Base-by-base conservation (phyloP, 495 filamentous ascomycete species). In the Neurospora sublineolata region DNA sequence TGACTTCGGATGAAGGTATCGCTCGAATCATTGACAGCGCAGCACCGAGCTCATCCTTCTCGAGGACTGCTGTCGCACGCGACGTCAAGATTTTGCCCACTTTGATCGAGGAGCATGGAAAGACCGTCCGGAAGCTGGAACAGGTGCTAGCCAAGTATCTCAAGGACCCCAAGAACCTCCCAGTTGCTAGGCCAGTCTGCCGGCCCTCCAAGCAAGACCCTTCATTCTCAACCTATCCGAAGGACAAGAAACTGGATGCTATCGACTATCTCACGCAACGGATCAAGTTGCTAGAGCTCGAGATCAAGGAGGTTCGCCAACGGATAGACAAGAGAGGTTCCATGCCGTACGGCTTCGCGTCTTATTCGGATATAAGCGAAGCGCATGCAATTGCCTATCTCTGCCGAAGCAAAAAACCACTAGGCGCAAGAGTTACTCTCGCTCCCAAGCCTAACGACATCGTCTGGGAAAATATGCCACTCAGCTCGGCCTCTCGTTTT, bases 261-360 rank as follows among this genome's bases (percentile, higher is more conserved):
- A 98, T 99, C 76, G 93, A 97, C 73, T 97, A 97, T 75, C 85
- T 97, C 67, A 96, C 93, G 0, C 87, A 90, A 52, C 90, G 94
- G 14, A 97, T 99, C 76, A 87, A 88, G 68, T 84, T 91, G 23
- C 84, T 99, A 60, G 94, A 97, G 81, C 81, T 88, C 30, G 87
- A 94, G 76, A 93, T 99, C 77, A 91, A 92, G 76, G 89, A 94
- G 70, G 90, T 93, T 1, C 88, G 95, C 27, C 86, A 89, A 16
- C 89, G 88, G 3, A 88, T 98, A 41, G 94, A 98, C 79, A 92
- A 89, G 77, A 88, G 94, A 39, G 91, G 94, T 76, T 88, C 93
- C 37, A 91, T 96, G 87, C 87, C 92, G 1, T 99, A 92, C 80
- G 95, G 95, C 1, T 99, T 99, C 80, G 93, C 95, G 10, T 97